Conservation (phyloP, 140 eudicot genomes). For the Oenanthe javanica region DNA sequence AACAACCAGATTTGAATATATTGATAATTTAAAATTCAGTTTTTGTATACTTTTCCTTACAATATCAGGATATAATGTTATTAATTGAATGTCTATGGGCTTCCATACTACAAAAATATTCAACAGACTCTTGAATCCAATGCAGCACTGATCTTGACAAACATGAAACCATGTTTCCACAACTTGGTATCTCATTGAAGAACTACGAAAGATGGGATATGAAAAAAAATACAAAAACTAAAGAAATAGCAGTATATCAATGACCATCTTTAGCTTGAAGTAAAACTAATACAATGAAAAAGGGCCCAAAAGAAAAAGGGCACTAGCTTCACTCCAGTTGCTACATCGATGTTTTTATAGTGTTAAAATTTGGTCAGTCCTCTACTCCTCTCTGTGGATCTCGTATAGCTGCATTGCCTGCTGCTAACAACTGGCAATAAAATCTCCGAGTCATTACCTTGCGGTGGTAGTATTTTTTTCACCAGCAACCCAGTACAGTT, state of each 20-base stretch:
- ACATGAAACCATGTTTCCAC: background rate
- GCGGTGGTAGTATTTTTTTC: slow-evolving; percentile 37
- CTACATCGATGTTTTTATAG: slow-evolving; percentile 11
- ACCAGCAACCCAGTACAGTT: slow-evolving; percentile 73
- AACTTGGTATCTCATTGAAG: background rate
- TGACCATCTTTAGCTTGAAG: slow-evolving; percentile 6
- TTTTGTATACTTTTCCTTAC: no score
- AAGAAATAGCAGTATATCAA: background rate
- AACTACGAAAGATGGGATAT: background rate
- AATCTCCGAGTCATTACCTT: slow-evolving; percentile 8
- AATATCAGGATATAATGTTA: no score
- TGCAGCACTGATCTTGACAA: background rate
- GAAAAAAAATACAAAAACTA: background rate
- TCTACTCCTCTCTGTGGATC: slow-evolving; percentile 7
- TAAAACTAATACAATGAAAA: slow-evolving; percentile 21
- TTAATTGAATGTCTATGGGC: no score
- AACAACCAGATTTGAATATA: no score
- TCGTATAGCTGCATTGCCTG: background rate
- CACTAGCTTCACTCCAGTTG: slow-evolving; percentile 14
- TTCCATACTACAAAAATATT: background rate
- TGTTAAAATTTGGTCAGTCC: background rate
- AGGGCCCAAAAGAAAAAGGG: background rate
- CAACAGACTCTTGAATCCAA: background rate
- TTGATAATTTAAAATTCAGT: no score
- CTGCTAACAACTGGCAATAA: background rate